Evolutionary conservation across 306 rosid species (phyloP).

Genomic region (Pterocarpus santalinus): DNA sequence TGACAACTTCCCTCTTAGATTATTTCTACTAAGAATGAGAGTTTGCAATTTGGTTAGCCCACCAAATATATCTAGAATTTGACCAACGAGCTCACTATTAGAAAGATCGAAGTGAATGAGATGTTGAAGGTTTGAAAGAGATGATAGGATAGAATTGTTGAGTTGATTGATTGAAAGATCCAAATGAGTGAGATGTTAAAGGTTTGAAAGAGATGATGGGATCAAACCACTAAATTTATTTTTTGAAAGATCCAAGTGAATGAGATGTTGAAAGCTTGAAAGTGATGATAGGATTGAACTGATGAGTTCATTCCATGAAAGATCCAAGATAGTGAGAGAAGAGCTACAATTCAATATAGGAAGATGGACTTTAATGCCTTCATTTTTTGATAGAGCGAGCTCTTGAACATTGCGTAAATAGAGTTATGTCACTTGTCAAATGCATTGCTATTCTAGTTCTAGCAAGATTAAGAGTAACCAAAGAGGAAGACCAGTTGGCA

Average conservation of each 20-base stretch:
- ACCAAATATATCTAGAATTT: too few relatives aligned
- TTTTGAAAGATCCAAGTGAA: too few relatives aligned
- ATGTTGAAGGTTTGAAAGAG: too few relatives aligned
- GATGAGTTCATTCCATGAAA: not conserved
- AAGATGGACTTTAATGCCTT: not conserved
- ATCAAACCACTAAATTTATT: not conserved
- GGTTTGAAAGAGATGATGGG: slow-evolving; percentile 21
- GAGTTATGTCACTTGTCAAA: not conserved
- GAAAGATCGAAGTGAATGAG: too few relatives aligned
- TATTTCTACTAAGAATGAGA: too few relatives aligned
- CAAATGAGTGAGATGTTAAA: not conserved
- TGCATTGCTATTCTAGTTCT: fast-evolving
- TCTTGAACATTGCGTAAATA: slow-evolving; percentile 10
- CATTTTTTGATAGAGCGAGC: not conserved
- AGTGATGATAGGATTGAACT: not conserved
- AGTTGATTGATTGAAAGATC: not conserved
- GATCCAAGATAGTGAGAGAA: not conserved
- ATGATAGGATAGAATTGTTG: not conserved
- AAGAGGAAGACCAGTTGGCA: slow-evolving; percentile 23
- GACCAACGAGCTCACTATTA: too few relatives aligned
- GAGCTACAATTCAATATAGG: not conserved
- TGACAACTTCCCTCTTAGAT: too few relatives aligned
- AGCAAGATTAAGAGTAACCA: not conserved
- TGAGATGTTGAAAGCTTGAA: too few relatives aligned
- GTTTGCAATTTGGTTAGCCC: too few relatives aligned